Base-by-base conservation (phyloP, 75 land plant species). In the Ceratopteris richardii region DNA sequence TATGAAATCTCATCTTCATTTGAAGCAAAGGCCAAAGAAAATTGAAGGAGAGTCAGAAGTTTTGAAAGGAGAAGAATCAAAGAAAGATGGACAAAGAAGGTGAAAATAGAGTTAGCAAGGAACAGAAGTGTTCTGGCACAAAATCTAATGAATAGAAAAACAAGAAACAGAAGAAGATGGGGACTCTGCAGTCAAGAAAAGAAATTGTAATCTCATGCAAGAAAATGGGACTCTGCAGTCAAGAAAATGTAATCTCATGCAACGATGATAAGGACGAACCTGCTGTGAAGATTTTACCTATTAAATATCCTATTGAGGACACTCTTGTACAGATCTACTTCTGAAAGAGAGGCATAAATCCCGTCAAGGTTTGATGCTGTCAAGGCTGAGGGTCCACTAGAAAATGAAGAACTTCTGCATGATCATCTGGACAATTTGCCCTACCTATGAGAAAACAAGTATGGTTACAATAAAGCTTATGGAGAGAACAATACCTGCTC, bases 281-380 rank as follows among this genome's bases (percentile, higher is more conserved):
- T 61, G 46, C 44, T 42, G 63, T 31, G 9, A 26, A 60, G 31
- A 70, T 44, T 26, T 66, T 67, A 60, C 73, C 71, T 27, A 80
- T 84, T 33, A 80, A 79, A 37, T 88, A 93, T 64, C 95, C 98
- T 17, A 88, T 93, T 60, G 95, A 93, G 39, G 98, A 93, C 60
- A 57, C 75, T 16, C 66, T 78, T 25, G 84, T 93, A 65, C 69
- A 75, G 96, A 90, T 67, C 83, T 81, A 18, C 61, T 57, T 37
- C 76, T 88, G 25, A 43, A 71, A 9, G 77, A 78, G 1, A 78
- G 87, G 9, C 98, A n/a, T n/a, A n/a, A n/a, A n/a, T n/a, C n/a
- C n/a, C n/a, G n/a, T n/a, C n/a, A n/a, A n/a, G n/a, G n/a, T n/a
- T n/a, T n/a, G n/a, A n/a, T n/a, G n/a, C n/a, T n/a, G n/a, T n/a